Evolutionary conservation across 176 grass and related monocot genomes (phyloP).

Genomic region (Musa beccarii): DNA sequence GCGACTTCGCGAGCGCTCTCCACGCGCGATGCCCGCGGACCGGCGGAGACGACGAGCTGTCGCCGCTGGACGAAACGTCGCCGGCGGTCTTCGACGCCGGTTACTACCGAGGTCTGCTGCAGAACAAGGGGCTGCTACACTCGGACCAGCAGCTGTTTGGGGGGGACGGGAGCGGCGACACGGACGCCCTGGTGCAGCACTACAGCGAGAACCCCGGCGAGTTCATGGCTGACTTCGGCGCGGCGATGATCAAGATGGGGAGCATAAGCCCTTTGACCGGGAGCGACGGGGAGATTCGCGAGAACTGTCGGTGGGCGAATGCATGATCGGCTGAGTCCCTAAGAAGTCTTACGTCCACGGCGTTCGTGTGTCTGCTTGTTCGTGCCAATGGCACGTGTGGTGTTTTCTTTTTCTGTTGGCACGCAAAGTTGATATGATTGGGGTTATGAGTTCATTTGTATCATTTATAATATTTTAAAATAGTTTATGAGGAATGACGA

Average conservation of each 20-base stretch:
- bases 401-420: too few relatives aligned
- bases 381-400: too few relatives aligned
- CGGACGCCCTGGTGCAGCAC: constrained; percentile 37
- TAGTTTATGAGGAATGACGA: too few relatives aligned
- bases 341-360: too few relatives aligned
- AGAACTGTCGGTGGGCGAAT: too few relatives aligned
- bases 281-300: too few relatives aligned
- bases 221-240: constrained; percentile 50
- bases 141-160: constrained; percentile 35
- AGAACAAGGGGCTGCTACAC: constrained; percentile 24
- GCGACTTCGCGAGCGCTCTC: constrained; percentile 35
- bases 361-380: too few relatives aligned
- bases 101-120: constrained; percentile 56
- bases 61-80: constrained; percentile 46
- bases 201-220: constrained; percentile 35
- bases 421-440: too few relatives aligned
- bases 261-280: too few relatives aligned
- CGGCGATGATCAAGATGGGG: constrained; percentile 45
- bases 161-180: constrained; percentile 27
- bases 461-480: too few relatives aligned
- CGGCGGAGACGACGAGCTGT: constrained; percentile 45
- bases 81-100: constrained; percentile 41
- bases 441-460: too few relatives aligned
- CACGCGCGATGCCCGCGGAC: constrained; percentile 34
- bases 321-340: too few relatives aligned